Percentiles rank a stretch among this genome's conserved stretches.
These are phyloP conservation scores for Niveomyces coronatus DNA, from an alignment of 2,329 filamentous ascomycete species.

Conservation along the genomic window DNA sequence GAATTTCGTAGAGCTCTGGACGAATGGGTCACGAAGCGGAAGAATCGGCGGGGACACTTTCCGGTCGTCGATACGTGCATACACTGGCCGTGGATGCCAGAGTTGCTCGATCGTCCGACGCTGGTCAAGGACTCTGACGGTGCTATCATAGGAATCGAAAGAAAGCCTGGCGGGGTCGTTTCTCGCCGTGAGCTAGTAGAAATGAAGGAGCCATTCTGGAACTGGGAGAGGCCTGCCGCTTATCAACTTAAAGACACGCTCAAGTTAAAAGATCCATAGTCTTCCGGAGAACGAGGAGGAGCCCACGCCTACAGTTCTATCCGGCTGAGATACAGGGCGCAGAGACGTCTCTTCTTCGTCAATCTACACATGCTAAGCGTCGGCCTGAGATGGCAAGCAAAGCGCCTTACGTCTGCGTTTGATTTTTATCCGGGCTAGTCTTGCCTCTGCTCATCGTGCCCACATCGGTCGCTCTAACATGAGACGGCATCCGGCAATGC, in stretches of 20 bases:
- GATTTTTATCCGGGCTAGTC: no score
- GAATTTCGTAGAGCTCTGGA: conserved; percentile 7
- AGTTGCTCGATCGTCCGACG: conserved; percentile 6
- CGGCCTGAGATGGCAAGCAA: no score
- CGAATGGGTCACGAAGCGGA: conserved; percentile 16
- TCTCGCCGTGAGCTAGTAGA: background rate
- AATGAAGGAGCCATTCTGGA: conserved; percentile 1
- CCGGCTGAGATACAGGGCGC: no score
- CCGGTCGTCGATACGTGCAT: conserved; percentile 1
- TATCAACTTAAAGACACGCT: conserved; percentile 5
- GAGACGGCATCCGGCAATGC: no score
- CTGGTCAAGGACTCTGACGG: conserved; percentile 2
- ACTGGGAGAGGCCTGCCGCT: conserved; percentile 7
- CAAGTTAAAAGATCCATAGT: no score
- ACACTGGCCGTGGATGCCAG: conserved; percentile 13
- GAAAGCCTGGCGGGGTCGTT: background rate
- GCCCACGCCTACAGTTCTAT: no score
- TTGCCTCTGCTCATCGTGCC: no score
- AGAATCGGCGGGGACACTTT: conserved; percentile 7
- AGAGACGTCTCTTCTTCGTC: no score
- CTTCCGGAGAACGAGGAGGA: no score
- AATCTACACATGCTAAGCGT: no score
- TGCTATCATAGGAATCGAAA: conserved; percentile 1
- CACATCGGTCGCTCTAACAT: no score
- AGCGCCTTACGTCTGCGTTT: no score